Evolutionary conservation across 2,329 filamentous ascomycete genomes (phyloP).

Genomic region (Trichoderma sp.): DNA sequence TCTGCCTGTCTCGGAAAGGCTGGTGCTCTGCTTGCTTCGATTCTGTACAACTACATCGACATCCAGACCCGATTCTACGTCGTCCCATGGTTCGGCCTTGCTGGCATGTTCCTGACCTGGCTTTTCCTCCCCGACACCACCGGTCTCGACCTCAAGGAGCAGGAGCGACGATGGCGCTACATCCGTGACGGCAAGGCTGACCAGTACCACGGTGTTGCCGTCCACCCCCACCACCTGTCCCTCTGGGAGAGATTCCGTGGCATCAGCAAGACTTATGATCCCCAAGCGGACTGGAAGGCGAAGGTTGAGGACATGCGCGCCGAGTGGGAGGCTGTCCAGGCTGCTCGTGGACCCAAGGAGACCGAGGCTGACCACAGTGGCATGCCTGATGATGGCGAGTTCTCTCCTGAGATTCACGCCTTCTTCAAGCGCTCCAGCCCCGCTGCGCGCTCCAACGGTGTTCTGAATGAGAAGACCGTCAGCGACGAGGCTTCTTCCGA

Average conservation of each 20-base stretch:
- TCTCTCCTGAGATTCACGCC: conserved; percentile 54
- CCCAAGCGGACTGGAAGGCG: conserved; percentile 77
- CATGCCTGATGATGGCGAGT: conserved; percentile 50
- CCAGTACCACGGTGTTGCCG: conserved; percentile 91
- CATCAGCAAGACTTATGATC: conserved; percentile 78
- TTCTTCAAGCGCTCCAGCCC: conserved; percentile 53
- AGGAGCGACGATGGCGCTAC: conserved; percentile 90
- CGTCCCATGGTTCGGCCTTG: conserved; percentile 93
- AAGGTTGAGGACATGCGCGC: conserved; percentile 80
- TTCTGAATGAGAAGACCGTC: conserved; percentile 34
- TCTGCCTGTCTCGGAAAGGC: conserved; percentile 89
- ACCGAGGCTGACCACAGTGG: conserved; percentile 40
- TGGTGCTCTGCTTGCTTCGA: conserved; percentile 81
- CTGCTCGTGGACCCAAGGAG: conserved; percentile 51
- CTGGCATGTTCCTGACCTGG: conserved; percentile 78
- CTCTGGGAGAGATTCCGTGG: conserved; percentile 83
- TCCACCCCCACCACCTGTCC: conserved; percentile 86
- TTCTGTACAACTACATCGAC: conserved; percentile 94
- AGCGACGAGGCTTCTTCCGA: conserved; percentile 21
- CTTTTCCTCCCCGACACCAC: conserved; percentile 96
- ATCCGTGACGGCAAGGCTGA: conserved; percentile 74
- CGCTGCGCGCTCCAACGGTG: conserved; percentile 20
- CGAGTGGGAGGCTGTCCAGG: conserved; percentile 60
- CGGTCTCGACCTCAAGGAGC: conserved; percentile 93
- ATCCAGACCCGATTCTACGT: conserved; percentile 84